Evolutionary conservation across 2,329 filamentous ascomycete genomes (phyloP).

Genomic region (Aotearoamyces nothofagi): DNA sequence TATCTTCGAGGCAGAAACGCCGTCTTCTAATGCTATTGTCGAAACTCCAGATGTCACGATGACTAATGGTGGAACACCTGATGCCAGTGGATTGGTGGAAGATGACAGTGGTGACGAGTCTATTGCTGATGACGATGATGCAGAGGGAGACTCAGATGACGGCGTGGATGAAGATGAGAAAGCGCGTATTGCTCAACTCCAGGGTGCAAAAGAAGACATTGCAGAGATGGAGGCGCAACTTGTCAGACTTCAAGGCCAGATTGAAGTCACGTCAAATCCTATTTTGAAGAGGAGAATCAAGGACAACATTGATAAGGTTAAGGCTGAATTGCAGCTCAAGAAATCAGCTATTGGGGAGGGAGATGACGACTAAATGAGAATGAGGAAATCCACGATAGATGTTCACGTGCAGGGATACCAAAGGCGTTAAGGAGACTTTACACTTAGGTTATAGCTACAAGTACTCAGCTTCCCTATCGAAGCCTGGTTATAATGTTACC

Average conservation of each 20-base stretch:
- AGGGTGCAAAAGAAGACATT: slow-evolving; percentile 35
- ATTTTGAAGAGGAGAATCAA: slow-evolving; percentile 32
- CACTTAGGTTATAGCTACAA: no score
- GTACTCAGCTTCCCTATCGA: no score
- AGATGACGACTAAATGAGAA: slow-evolving; percentile 13
- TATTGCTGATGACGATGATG: slow-evolving; percentile 26
- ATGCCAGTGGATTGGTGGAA: slow-evolving; percentile 8
- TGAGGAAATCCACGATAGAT: no score
- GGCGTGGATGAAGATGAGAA: slow-evolving; percentile 35
- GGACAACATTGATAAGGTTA: slow-evolving; percentile 31
- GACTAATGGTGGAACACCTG: slow-evolving; percentile 13
- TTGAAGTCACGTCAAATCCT: slow-evolving; percentile 27
- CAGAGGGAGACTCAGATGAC: slow-evolving; percentile 24
- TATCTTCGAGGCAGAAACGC: slow-evolving; percentile 19
- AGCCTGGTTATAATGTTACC: no score
- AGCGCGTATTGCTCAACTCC: slow-evolving; percentile 28
- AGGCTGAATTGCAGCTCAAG: slow-evolving; percentile 38
- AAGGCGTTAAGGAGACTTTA: no score
- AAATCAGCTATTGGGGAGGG: slow-evolving; percentile 23
- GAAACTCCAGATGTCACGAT: slow-evolving; percentile 11
- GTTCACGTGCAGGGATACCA: no score
- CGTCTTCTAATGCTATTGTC: slow-evolving; percentile 15
- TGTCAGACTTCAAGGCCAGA: slow-evolving; percentile 23
- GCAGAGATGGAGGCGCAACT: slow-evolving; percentile 36
- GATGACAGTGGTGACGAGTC: slow-evolving; percentile 25